phyloP scores from a whole-genome alignment of 2,329 filamentous ascomycete species.

The Incumbomyces delicatus region DNA sequence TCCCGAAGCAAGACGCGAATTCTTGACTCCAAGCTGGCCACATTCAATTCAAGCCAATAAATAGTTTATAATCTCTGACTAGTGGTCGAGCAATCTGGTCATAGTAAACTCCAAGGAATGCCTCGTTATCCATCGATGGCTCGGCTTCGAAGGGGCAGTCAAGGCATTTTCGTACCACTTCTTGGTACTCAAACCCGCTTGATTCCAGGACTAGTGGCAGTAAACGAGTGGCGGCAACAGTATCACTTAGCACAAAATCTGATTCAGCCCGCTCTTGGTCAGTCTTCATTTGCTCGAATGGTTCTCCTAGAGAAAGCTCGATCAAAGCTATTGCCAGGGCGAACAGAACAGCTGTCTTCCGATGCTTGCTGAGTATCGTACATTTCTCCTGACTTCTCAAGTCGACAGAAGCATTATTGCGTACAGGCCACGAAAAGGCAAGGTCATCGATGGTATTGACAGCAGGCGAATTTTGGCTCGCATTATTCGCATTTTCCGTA shows the following conservation, averaged over 20 bases:
- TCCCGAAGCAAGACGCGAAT: too few species aligned
- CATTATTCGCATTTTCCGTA: not conserved
- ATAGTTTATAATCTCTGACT: conserved; percentile 1
- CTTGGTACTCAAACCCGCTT: conserved; percentile 2
- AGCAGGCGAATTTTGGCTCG: not conserved
- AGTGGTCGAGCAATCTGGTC: not conserved
- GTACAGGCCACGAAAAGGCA: not conserved
- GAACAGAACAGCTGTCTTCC: conserved; percentile 1
- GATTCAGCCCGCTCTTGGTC: not conserved
- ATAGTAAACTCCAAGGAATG: not conserved
- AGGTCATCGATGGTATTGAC: not conserved
- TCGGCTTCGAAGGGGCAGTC: conserved; percentile 1
- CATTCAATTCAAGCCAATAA: not conserved
- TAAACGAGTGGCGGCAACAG: not conserved
- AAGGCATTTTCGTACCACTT: conserved; percentile 1
- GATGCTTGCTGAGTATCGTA: not conserved
- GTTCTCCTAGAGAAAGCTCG: conserved; percentile 1
- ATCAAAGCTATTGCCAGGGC: not conserved
- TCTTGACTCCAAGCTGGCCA: too few species aligned
- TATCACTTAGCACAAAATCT: not conserved
- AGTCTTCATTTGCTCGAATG: not conserved
- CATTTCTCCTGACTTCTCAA: not conserved
- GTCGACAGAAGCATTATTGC: not conserved
- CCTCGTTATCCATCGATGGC: conserved; percentile 3
- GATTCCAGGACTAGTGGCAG: not conserved